Conservation (phyloP, 2,329 filamentous ascomycete species). For the Taxawa tesnikishii region DNA sequence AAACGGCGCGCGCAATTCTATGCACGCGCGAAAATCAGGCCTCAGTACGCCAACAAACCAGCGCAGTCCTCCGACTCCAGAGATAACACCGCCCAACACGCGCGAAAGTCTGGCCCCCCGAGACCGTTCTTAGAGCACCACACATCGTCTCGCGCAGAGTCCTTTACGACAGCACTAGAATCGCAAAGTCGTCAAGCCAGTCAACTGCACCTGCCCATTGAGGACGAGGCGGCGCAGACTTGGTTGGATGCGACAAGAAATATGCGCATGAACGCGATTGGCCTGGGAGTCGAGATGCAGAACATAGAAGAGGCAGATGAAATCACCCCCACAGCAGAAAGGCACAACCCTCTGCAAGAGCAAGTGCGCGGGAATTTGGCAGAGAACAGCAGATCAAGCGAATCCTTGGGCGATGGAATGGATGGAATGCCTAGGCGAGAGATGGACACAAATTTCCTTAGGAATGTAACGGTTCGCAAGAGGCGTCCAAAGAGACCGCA, state of each 20-base stretch:
- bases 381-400: slow-evolving; percentile 7
- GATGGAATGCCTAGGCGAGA: not conserved
- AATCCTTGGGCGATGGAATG: not conserved
- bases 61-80: slow-evolving; percentile 21
- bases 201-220: slow-evolving; percentile 1
- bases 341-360: no score
- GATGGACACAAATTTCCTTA: slow-evolving; percentile 13
- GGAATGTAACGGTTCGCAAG: slow-evolving; percentile 27
- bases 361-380: not conserved
- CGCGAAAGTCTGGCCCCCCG: slow-evolving; percentile 10
- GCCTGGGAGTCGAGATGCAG: slow-evolving; percentile 23
- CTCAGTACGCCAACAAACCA: slow-evolving; percentile 29
- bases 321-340: slow-evolving; percentile 2
- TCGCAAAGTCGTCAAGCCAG: slow-evolving; percentile 20
- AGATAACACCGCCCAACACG: slow-evolving; percentile 19
- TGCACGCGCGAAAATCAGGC: slow-evolving; percentile 25
- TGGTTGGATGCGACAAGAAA: slow-evolving; percentile 6
- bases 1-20: slow-evolving; percentile 25
- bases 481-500: slow-evolving; percentile 14
- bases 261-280: slow-evolving; percentile 4
- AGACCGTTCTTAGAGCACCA: slow-evolving; percentile 12
- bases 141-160: slow-evolving; percentile 31
- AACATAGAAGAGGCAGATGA: slow-evolving; percentile 15
- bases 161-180: slow-evolving; percentile 33
- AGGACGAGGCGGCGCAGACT: not conserved